Evolutionary conservation across 106 monocot genomes (phyloP), one percentile per base, ranked within the genome.

Genomic region (Gastrodia elata): DNA sequence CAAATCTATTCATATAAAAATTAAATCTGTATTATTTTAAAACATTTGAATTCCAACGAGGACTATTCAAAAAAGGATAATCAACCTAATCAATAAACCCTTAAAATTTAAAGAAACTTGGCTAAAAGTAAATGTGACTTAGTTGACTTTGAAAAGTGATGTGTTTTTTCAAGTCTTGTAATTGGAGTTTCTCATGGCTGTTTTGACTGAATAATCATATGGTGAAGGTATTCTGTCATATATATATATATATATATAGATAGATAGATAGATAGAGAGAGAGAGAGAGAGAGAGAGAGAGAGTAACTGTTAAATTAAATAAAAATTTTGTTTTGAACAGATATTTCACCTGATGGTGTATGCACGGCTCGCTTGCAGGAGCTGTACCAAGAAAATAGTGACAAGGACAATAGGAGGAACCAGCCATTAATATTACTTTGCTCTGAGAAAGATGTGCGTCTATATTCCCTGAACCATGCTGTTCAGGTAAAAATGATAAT

Each of bases 391-490:
- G 80, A 77, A 39, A 67, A 46, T 22, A 14, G 39, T 68, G 71
- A 68, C 14, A 65, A 72, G 35, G 79, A 80, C 18, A 65, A 40
- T 34, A 27, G 39, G 55, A 65, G 75, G 20, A 88, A 88, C 28
- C 72, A 85, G 40, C 56, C 85, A 64, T 38, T 88, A 11, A 49
- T 91, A 46, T 39, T 91, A 22, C 75, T 91, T 81, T 91, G 91
- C 76, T 85, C 83, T 67, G 91, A 91, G 80, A 91, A 85, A 38
- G 77, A 85, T 52, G 77, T 88, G 22, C 88, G 91, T 11, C 16
- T 88, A 48, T 88, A 83, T 77, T 88, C 80, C 27, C 71, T 85
- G 48, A 80, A 78, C 40, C 85, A 88, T 73, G 91, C 79, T 57
- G 71, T 86, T 44, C 85, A 91, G 87, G 91, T 91, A 26, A 40